Percentiles rank a stretch among this genome's conserved stretches.
Evolutionary conservation across 306 rosid species (phyloP).

Genomic region (Sechiopsis laciniata): DNA sequence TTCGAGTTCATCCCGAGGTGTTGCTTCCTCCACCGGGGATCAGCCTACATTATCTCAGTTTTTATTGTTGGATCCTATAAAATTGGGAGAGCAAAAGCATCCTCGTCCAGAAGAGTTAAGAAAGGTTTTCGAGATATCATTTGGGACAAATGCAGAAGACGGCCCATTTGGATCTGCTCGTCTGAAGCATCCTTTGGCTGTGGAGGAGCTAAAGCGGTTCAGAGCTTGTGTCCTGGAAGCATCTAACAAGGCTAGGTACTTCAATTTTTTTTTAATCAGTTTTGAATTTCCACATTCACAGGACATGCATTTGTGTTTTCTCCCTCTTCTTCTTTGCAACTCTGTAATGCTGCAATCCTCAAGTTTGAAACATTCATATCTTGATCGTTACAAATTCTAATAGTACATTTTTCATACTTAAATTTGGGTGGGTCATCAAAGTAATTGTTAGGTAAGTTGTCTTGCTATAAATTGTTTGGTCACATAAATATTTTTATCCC

Average conservation of each 20-base stretch:
- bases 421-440: not conserved
- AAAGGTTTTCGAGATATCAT: constrained; percentile 49
- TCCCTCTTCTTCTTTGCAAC: not conserved
- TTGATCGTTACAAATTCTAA: not conserved
- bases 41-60: constrained; percentile 44
- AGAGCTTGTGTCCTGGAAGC: constrained; percentile 51
- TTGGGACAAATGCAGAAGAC: constrained; percentile 55
- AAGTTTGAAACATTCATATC: not conserved
- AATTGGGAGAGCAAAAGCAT: constrained; percentile 47
- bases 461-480: not conserved
- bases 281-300: not conserved
- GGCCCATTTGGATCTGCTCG: constrained; percentile 54
- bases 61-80: constrained; percentile 51
- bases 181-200: constrained; percentile 48
- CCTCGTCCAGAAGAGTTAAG: constrained; percentile 48
- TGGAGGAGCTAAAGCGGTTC: constrained; percentile 59
- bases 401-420: constrained; percentile 5
- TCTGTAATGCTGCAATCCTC: not conserved
- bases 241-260: constrained; percentile 64
- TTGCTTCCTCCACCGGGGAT: constrained; percentile 39
- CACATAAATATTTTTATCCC: not conserved
- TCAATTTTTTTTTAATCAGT: not conserved
- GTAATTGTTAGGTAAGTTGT: not conserved
- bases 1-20: constrained; percentile 43
- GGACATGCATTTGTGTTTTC: not conserved